Percentiles rank a stretch among this genome's conserved stretches.
Evolutionary conservation across 2,329 filamentous ascomycete species (phyloP).

Genomic region (Stachybotrys chlorohalonatus): DNA sequence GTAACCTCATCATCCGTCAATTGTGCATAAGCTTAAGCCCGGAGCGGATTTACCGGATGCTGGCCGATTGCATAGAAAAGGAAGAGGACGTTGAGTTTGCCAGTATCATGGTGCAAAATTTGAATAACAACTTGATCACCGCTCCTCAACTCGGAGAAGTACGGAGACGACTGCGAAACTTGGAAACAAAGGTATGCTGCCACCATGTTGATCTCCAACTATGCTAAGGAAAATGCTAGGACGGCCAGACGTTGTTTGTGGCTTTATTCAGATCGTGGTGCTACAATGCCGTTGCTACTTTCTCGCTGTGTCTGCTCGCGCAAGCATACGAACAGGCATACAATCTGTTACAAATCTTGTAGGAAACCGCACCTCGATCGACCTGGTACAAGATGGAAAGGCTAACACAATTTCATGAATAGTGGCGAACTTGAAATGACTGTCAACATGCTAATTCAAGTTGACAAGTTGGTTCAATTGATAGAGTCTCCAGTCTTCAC

Average conservation of each 20-base stretch:
- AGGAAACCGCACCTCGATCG: constrained; percentile 16
- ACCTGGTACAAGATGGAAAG: not conserved
- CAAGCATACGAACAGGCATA: constrained; percentile 98
- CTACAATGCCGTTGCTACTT: constrained; percentile 95
- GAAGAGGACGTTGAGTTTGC: constrained; percentile 98
- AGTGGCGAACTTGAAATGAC: constrained; percentile 98
- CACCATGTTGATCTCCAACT: not conserved
- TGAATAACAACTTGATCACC: constrained; percentile 98
- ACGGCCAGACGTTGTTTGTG: constrained; percentile 93
- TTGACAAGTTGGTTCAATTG: constrained; percentile 94
- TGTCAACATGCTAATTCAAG: constrained; percentile 96
- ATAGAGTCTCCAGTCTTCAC: constrained; percentile 97
- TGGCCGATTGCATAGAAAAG: constrained; percentile 94
- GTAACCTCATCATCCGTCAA: constrained; percentile 94
- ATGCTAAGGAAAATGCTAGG: constrained; percentile 36
- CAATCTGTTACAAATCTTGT: constrained; percentile 93
- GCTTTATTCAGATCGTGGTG: constrained; percentile 95
- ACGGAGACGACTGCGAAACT: constrained; percentile 78
- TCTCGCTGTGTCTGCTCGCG: constrained; percentile 87
- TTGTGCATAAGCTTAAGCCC: constrained; percentile 87
- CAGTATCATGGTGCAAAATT: constrained; percentile 98
- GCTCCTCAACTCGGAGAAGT: constrained; percentile 89
- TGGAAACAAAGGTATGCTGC: constrained; percentile 69
- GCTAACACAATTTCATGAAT: not conserved
- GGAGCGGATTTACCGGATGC: constrained; percentile 88